These are phyloP conservation scores for Chlorella variabilis DNA, from an alignment of 163 green algal species.

Conservation along the genomic window DNA sequence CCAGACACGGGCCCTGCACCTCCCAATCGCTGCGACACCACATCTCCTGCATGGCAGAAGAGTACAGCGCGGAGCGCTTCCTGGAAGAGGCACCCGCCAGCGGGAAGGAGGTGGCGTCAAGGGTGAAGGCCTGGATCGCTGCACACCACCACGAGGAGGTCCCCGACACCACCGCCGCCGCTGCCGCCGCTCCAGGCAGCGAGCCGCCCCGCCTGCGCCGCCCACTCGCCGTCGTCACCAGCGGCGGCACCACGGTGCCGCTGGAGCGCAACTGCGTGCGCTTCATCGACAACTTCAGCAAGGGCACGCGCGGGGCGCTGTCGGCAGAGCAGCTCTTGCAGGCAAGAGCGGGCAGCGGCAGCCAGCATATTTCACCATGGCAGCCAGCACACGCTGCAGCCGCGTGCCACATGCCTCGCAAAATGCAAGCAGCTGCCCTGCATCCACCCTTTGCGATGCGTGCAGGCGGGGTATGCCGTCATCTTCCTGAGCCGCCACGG, in stretches of 20 bases:
- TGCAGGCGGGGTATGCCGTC: slow-evolving; percentile 89
- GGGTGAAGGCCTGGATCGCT: neutral
- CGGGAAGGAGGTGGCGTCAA: neutral
- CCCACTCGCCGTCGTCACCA: slow-evolving; percentile 81
- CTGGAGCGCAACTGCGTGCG: slow-evolving; percentile 94
- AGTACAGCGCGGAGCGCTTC: neutral
- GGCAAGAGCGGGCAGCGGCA: neutral
- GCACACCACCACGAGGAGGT: too few relatives aligned
- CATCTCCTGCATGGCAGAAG: neutral
- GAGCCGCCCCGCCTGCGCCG: neutral
- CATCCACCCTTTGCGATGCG: too few relatives aligned
- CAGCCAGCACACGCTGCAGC: too few relatives aligned
- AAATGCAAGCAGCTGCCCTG: too few relatives aligned
- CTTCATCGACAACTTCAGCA: slow-evolving; percentile 99
- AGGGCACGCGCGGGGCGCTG: slow-evolving; percentile 87
- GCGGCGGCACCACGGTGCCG: slow-evolving; percentile 95
- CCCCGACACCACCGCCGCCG: too few relatives aligned
- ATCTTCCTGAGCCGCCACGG: slow-evolving; percentile 87
- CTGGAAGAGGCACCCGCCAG: neutral
- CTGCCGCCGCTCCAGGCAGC: neutral
- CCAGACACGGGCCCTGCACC: neutral
- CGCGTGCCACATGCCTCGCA: too few relatives aligned
- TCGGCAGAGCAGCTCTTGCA: slow-evolving; percentile 90
- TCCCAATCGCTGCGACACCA: too few relatives aligned
- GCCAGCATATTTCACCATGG: too few relatives aligned